Percentiles rank a stretch among this genome's conserved stretches.
These are phyloP conservation scores for Lippia alba DNA, from an alignment of 305 asterid genomes.

Conservation along the genomic window DNA sequence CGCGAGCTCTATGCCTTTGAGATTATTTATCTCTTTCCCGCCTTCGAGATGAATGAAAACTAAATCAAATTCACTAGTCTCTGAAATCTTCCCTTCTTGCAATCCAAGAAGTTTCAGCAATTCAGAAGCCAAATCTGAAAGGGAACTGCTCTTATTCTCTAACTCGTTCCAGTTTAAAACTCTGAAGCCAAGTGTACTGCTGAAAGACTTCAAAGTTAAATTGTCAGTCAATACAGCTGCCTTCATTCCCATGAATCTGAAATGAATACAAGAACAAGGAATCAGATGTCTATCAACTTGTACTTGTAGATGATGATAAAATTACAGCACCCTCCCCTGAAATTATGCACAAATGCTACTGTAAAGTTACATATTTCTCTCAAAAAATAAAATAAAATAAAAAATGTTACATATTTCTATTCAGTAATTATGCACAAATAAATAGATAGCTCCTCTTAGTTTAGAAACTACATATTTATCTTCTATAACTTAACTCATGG, in stretches of 20 bases:
- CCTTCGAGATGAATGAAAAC: conserved; percentile 68
- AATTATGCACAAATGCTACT: no score
- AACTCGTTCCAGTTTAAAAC: conserved; percentile 48
- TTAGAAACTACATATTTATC: no score
- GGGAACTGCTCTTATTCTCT: no score
- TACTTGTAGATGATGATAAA: background rate
- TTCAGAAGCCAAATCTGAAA: conserved; percentile 37
- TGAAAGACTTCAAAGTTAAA: conserved; percentile 48
- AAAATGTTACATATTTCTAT: no score
- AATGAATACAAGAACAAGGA: conserved; percentile 14
- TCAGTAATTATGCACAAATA: background rate
- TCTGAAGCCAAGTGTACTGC: conserved; percentile 46
- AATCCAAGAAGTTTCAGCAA: conserved; percentile 78
- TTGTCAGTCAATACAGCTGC: conserved; percentile 63
- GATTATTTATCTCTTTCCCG: conserved; percentile 41
- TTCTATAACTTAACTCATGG: background rate
- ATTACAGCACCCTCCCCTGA: background rate
- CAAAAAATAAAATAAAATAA: no score
- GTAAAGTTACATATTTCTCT: no score
- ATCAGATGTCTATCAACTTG: background rate
- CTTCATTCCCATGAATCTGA: conserved; percentile 97
- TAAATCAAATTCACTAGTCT: conserved; percentile 61
- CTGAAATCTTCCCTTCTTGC: conserved; percentile 63
- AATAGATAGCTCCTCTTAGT: background rate
- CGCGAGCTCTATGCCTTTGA: conserved; percentile 49